Evolutionary conservation across 1,284 basidiomycete species (phyloP).

Genomic region (Ganoderma meredithae): DNA sequence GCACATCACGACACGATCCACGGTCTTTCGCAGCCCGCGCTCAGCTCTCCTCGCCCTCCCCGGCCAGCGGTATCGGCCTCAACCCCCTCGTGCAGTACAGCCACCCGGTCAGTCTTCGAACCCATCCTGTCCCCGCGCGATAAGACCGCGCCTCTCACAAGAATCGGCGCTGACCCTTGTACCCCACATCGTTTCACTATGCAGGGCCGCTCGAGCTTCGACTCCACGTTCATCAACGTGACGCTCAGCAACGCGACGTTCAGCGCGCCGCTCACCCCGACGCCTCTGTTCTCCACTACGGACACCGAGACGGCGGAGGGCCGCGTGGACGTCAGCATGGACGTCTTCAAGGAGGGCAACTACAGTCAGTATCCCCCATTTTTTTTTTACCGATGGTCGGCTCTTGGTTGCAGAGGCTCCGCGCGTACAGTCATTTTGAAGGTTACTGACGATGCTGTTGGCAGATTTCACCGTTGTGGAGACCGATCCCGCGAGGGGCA

Average conservation of each 20-base stretch:
- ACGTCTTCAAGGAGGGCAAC: constrained; percentile 2
- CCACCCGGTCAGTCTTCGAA: background rate
- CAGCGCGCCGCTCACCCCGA: constrained; percentile 12
- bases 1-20: no score
- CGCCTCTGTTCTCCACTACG: background rate
- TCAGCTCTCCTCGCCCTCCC: background rate
- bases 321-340: constrained; percentile 6
- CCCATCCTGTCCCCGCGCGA: background rate
- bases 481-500: background rate
- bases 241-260: constrained; percentile 7
- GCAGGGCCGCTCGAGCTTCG: constrained; percentile 9
- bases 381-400: no score
- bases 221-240: constrained; percentile 5
- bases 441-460: background rate
- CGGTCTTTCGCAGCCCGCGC: background rate
- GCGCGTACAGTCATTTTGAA: background rate
- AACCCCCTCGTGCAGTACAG: constrained; percentile 10
- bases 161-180: background rate
- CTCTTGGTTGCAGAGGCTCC: background rate
- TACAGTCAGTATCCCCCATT: constrained; percentile 2
- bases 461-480: background rate
- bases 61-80: background rate
- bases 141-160: background rate
- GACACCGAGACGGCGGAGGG: constrained; percentile 7
- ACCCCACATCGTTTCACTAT: background rate